phyloP scores from a whole-genome alignment of 192 early-diverging fungal species.

The Linnemannia zychae region DNA sequence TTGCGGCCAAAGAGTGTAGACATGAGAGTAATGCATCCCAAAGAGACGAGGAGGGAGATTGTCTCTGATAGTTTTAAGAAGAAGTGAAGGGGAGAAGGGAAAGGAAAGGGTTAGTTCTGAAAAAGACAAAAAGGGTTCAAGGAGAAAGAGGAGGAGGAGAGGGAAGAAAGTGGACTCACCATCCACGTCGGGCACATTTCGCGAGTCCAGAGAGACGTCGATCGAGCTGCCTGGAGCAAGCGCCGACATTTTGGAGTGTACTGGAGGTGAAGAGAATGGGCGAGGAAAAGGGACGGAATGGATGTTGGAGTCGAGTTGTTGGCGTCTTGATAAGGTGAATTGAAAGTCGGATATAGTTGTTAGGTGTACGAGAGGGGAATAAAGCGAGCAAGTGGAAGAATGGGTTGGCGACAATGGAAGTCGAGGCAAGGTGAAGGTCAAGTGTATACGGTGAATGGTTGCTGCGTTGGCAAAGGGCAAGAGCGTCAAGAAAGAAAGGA shows the following conservation, averaged over 20 bases:
- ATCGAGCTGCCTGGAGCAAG: neutral
- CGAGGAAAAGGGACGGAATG: neutral
- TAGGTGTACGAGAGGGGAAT: neutral
- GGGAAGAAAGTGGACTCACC: neutral
- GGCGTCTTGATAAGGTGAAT: neutral
- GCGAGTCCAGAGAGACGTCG: neutral
- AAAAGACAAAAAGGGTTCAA: neutral
- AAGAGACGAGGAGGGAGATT: conserved; percentile 22
- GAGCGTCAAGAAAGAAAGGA: neutral
- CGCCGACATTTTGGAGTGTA: neutral
- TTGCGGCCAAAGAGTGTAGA: conserved; percentile 24
- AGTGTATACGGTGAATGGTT: neutral
- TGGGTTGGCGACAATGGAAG: neutral
- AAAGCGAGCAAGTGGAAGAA: too few relatives aligned
- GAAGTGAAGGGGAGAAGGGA: neutral
- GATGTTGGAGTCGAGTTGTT: neutral
- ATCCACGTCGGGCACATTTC: neutral
- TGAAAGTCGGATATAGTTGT: neutral
- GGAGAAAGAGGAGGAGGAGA: neutral
- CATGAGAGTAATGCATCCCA: conserved; percentile 29
- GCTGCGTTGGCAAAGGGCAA: neutral
- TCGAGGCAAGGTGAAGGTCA: neutral
- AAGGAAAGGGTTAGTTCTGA: too few relatives aligned
- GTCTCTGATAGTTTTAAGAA: neutral
- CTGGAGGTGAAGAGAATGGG: neutral